Evolutionary conservation across 1,139 yeast species (phyloP).

Genomic region (Geotrichum macrosporum): DNA sequence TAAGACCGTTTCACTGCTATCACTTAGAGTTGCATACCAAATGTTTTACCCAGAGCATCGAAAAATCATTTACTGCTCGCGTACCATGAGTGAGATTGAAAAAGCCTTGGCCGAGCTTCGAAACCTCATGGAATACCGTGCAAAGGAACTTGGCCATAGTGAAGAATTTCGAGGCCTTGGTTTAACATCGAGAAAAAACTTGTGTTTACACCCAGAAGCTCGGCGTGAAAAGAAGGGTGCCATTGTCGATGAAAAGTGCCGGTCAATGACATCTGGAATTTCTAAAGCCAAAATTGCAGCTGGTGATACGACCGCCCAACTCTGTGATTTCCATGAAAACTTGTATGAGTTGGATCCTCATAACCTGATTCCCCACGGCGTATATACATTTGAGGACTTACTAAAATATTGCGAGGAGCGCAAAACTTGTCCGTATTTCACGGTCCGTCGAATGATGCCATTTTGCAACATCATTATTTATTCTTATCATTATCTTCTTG

Average conservation of each 20-base stretch:
- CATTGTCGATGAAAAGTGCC: constrained; percentile 92
- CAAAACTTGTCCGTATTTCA: constrained; percentile 91
- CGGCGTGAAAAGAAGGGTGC: constrained; percentile 88
- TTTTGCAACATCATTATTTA: constrained; percentile 91
- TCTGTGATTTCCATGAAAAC: constrained; percentile 88
- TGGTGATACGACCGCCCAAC: constrained; percentile 54
- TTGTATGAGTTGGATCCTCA: constrained; percentile 81
- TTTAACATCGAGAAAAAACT: constrained; percentile 84
- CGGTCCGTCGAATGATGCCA: constrained; percentile 96
- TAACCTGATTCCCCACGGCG: constrained; percentile 85
- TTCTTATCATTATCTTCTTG: constrained; percentile 91
- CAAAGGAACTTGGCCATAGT: constrained; percentile 72
- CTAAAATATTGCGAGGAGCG: constrained; percentile 68
- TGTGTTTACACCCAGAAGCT: constrained; percentile 86
- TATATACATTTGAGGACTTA: constrained; percentile 84
- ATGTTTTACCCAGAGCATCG: constrained; percentile 93
- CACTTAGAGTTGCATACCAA: constrained; percentile 91
- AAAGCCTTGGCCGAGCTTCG: constrained; percentile 94
- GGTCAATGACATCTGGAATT: constrained; percentile 90
- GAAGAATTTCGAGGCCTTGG: constrained; percentile 91
- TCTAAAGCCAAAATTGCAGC: constrained; percentile 62
- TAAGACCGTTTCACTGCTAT: constrained; percentile 84
- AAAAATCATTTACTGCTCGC: constrained; percentile 92
- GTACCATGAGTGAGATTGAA: constrained; percentile 99
- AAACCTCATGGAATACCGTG: constrained; percentile 78